A percentile compares a stretch with the other conserved stretches of the same genome.
These are phyloP conservation scores for Poa annua DNA, from an alignment of 176 grass and related monocot species.

Conservation along the genomic window DNA sequence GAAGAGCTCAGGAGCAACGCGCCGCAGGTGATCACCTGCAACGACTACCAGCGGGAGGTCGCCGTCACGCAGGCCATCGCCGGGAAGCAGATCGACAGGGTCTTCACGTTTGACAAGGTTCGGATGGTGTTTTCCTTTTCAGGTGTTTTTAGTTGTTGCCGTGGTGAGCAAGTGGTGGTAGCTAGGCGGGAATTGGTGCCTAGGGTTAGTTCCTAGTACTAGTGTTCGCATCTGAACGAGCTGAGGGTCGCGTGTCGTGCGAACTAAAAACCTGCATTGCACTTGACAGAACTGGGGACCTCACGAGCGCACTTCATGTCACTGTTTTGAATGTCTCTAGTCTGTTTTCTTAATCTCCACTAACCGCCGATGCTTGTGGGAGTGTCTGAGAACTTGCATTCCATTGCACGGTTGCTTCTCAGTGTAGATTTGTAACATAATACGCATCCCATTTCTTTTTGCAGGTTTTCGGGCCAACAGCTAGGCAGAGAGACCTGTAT, in stretches of 20 bases:
- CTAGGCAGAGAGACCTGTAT: conserved; percentile 83
- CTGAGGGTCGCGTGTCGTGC: not conserved
- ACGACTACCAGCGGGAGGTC: conserved; percentile 92
- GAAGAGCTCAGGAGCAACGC: conserved; percentile 88
- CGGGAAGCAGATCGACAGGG: conserved; percentile 78
- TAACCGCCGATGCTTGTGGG: not conserved
- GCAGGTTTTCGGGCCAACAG: conserved; percentile 86
- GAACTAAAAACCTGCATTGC: conserved; percentile 11
- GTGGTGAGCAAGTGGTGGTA: not conserved
- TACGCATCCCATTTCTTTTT: not conserved
- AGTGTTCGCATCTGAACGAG: not conserved
- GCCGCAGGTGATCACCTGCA: conserved; percentile 94
- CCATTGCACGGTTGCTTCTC: not conserved
- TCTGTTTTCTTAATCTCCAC: not conserved
- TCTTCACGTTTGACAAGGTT: conserved; percentile 99
- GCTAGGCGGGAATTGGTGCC: not conserved
- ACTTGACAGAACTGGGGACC: not conserved
- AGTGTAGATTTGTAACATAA: not conserved
- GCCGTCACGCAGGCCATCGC: conserved; percentile 87
- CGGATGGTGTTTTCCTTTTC: not conserved
- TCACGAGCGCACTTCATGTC: not conserved
- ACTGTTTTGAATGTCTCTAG: not conserved
- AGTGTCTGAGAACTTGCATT: not conserved
- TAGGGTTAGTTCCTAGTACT: not conserved
- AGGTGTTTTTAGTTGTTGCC: not conserved